Percentiles rank a stretch among this genome's conserved stretches.
These are phyloP conservation scores for Astrocystis sublimbata DNA, from an alignment of 495 filamentous ascomycete genomes.

Conservation along the genomic window DNA sequence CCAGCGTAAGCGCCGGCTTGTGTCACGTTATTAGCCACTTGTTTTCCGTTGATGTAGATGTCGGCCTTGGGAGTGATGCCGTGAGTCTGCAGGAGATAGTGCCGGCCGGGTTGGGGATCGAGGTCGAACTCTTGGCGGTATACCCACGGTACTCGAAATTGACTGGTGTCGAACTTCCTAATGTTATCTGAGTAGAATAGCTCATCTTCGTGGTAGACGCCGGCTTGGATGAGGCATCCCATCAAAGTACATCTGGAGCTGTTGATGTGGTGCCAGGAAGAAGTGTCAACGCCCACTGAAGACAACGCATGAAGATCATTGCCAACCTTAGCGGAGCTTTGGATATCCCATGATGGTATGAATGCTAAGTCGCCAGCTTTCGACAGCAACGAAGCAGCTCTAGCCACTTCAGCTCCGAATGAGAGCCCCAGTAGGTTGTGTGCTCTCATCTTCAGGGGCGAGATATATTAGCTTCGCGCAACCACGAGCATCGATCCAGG, in stretches of 20 bases:
- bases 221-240: conserved; percentile 56
- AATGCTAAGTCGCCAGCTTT: conserved; percentile 42
- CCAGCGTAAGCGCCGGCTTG: conserved; percentile 63
- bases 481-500: not conserved
- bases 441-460: conserved; percentile 25
- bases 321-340: conserved; percentile 44
- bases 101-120: conserved; percentile 31
- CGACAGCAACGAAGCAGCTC: conserved; percentile 28
- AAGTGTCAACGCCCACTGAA: conserved; percentile 46
- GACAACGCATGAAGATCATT: conserved; percentile 48
- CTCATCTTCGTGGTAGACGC: conserved; percentile 55
- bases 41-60: conserved; percentile 60
- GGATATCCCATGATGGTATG: conserved; percentile 59
- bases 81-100: conserved; percentile 57
- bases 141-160: conserved; percentile 60
- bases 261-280: conserved; percentile 55
- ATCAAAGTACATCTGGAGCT: conserved; percentile 56
- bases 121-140: conserved; percentile 60
- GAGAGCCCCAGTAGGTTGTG: conserved; percentile 22
- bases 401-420: conserved; percentile 18
- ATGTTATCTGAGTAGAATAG: conserved; percentile 62
- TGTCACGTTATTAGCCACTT: conserved; percentile 46
- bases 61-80: conserved; percentile 64
- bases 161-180: conserved; percentile 40
- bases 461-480: not conserved